Conservation (phyloP, 208 protist genomes). For the Crithidia expoeki region DNA sequence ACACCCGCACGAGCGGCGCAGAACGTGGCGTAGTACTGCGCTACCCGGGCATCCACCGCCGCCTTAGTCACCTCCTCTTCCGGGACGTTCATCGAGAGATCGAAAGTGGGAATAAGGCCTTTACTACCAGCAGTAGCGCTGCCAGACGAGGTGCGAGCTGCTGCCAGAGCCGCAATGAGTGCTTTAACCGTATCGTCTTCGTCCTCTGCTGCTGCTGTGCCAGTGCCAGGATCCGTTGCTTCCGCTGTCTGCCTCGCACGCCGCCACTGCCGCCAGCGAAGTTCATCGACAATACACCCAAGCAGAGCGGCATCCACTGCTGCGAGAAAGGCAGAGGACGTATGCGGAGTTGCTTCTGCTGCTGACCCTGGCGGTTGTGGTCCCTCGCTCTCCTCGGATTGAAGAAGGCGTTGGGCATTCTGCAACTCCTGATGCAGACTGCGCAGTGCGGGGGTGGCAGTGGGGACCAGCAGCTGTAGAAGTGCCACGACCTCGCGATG, state of each 20-base stretch:
- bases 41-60: conserved; percentile 3
- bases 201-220: background rate
- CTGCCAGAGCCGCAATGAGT: background rate
- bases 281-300: conserved; percentile 31
- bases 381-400: conserved; percentile 16
- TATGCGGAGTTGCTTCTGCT: background rate
- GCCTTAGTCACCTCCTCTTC: background rate
- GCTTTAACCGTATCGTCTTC: background rate
- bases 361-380: too few species aligned
- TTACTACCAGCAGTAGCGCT: background rate
- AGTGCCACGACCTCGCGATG: conserved; percentile 27
- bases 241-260: conserved; percentile 1
- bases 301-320: conserved; percentile 29
- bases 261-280: conserved; percentile 30
- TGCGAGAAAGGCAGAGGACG: conserved; percentile 16
- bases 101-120: background rate
- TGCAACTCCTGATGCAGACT: conserved; percentile 4
- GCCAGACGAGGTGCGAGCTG: background rate
- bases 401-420: conserved; percentile 17
- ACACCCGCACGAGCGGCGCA: conserved; percentile 19
- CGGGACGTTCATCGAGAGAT: background rate
- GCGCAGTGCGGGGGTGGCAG: conserved; percentile 12
- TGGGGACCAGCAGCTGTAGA: conserved; percentile 23
- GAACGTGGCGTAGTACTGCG: conserved; percentile 22
- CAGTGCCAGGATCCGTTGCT: background rate